Percentiles rank a stretch among this genome's conserved stretches.
Conservation (phyloP, 139 green algal species). For the Mychonastes homosphaera region DNA sequence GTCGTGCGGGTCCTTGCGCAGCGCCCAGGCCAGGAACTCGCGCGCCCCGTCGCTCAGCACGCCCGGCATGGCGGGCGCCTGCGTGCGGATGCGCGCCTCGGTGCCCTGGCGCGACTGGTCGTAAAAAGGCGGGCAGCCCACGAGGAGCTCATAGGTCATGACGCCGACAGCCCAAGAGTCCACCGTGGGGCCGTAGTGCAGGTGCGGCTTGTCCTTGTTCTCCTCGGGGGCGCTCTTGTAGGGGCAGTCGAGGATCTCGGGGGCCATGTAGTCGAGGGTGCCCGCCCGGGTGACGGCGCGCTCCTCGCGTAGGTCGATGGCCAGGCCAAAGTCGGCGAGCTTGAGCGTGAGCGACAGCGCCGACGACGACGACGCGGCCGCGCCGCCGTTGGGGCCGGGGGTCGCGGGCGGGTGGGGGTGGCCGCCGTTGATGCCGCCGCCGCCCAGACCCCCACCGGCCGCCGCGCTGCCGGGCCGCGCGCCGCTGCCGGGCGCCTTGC, state of each 20-base stretch:
- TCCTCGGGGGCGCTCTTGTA: slow-evolving; percentile 55
- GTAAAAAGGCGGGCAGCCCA: slow-evolving; percentile 68
- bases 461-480: too few relatives aligned
- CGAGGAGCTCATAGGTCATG: slow-evolving; percentile 75
- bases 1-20: slow-evolving; percentile 34
- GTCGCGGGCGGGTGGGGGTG: too few relatives aligned
- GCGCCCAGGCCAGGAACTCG: slow-evolving; percentile 29
- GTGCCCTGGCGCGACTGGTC: slow-evolving; percentile 38
- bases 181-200: slow-evolving; percentile 47
- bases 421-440: too few relatives aligned
- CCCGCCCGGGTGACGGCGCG: slow-evolving; percentile 47
- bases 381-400: too few relatives aligned
- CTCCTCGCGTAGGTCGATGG: slow-evolving; percentile 47
- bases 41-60: slow-evolving; percentile 18
- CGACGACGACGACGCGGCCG: too few relatives aligned
- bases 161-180: slow-evolving; percentile 83
- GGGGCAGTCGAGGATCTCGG: slow-evolving; percentile 43
- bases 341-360: too few relatives aligned
- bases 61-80: slow-evolving; percentile 20
- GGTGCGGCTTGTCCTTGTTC: slow-evolving; percentile 50
- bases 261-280: slow-evolving; percentile 48
- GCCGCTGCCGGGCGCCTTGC: too few relatives aligned
- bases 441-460: too few relatives aligned
- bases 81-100: slow-evolving; percentile 32
- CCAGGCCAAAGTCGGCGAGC: slow-evolving; percentile 55